phyloP scores from a whole-genome alignment of 75 land plant species.

The Cupressus sempervirens region DNA sequence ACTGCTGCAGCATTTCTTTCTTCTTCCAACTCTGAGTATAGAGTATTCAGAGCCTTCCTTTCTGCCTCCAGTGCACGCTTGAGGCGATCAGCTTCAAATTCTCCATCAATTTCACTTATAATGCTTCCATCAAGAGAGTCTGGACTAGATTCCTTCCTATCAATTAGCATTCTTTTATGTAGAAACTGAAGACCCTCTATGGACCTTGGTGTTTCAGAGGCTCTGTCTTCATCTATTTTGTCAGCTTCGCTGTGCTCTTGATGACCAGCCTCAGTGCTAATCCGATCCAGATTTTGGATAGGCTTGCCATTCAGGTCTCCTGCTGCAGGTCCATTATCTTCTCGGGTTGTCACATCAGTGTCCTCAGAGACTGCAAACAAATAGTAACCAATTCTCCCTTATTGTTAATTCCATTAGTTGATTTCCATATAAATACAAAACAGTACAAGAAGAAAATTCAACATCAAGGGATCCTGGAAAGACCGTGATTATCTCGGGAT shows the following conservation, averaged over 20 bases:
- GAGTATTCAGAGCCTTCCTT: slow-evolving; percentile 33
- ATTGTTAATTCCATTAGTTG: neutral
- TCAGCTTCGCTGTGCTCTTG: slow-evolving; percentile 15
- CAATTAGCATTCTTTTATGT: slow-evolving; percentile 34
- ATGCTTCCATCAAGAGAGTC: slow-evolving; percentile 63
- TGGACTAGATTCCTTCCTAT: slow-evolving; percentile 31
- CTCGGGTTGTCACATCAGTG: slow-evolving; percentile 1
- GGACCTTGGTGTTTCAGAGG: slow-evolving; percentile 49
- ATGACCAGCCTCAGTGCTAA: slow-evolving; percentile 1
- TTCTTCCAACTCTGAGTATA: slow-evolving; percentile 68
- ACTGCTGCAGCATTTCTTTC: slow-evolving; percentile 75
- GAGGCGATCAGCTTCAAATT: slow-evolving; percentile 37
- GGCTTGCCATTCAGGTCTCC: neutral
- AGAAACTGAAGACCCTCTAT: slow-evolving; percentile 22
- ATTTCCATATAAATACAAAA: neutral
- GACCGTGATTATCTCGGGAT: neutral
- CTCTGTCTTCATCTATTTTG: slow-evolving; percentile 47
- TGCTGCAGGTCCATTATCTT: neutral
- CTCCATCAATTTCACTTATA: slow-evolving; percentile 40
- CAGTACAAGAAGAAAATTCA: neutral
- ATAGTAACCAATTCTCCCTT: neutral
- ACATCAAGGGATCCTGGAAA: neutral
- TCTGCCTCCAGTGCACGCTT: slow-evolving; percentile 42
- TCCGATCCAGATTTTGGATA: slow-evolving; percentile 1
- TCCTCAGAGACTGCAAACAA: neutral